Evolutionary conservation across 2,329 filamentous ascomycete species (phyloP).

Genomic region (Fusarium abutilonis): DNA sequence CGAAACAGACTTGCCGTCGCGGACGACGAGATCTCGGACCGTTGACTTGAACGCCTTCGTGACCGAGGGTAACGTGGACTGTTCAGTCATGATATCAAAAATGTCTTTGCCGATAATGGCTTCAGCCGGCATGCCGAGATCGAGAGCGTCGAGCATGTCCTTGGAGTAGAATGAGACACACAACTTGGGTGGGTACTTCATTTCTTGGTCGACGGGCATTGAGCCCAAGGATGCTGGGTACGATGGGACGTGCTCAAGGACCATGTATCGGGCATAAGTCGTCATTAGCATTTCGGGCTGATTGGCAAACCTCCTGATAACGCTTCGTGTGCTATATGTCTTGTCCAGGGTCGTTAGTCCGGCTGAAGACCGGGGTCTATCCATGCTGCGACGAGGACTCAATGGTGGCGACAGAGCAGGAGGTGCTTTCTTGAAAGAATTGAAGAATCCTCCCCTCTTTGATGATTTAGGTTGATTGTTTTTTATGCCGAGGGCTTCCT

Average conservation of each 20-base stretch:
- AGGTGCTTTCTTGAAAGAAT: constrained; percentile 46
- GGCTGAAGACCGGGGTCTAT: constrained; percentile 41
- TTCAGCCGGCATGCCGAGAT: constrained; percentile 50
- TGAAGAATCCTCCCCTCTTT: constrained; percentile 49
- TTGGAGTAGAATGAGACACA: constrained; percentile 59
- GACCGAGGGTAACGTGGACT: constrained; percentile 55
- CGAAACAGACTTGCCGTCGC: constrained; percentile 51
- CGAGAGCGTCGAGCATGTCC: constrained; percentile 59
- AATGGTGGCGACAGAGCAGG: constrained; percentile 40
- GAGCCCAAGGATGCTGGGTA: constrained; percentile 37
- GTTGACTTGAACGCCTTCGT: constrained; percentile 56
- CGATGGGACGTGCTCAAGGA: constrained; percentile 46
- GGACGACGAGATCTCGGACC: constrained; percentile 54
- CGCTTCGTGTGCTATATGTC: constrained; percentile 43
- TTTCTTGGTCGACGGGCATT: constrained; percentile 44
- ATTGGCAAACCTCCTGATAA: constrained; percentile 37
- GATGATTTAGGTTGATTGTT: constrained; percentile 38
- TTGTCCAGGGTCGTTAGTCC: constrained; percentile 37
- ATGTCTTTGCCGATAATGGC: constrained; percentile 60
- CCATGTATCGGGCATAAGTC: constrained; percentile 49
- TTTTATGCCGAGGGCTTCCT: constrained; percentile 44
- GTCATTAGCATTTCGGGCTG: constrained; percentile 38
- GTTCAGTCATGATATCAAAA: constrained; percentile 64
- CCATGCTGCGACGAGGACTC: constrained; percentile 42
- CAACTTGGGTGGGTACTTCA: constrained; percentile 47